phyloP scores from a whole-genome alignment of 768 basidiomycete species.

The Myochromella boudieri region DNA sequence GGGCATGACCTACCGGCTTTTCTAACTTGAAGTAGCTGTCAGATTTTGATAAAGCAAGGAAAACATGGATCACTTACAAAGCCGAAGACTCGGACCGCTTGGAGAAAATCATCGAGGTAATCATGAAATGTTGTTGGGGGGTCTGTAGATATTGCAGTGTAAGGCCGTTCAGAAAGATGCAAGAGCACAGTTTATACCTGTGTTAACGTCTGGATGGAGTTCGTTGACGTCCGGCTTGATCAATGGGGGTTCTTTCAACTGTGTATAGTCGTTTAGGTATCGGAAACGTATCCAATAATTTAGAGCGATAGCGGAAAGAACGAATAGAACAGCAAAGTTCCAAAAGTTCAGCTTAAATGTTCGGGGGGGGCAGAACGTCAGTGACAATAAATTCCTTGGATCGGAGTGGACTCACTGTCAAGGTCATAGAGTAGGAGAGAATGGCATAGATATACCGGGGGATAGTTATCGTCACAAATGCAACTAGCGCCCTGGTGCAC shows the following conservation, averaged over 20 bases:
- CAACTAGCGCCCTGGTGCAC: constrained; percentile 71
- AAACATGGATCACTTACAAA: constrained; percentile 52
- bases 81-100: constrained; percentile 95
- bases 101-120: constrained; percentile 95
- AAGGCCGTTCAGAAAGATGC: not conserved
- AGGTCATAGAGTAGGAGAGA: constrained; percentile 85
- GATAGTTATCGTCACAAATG: constrained; percentile 80
- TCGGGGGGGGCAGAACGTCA: not conserved
- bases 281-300: constrained; percentile 87
- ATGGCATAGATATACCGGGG: constrained; percentile 77
- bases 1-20: constrained; percentile 72
- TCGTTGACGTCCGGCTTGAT: constrained; percentile 83
- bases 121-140: constrained; percentile 84
- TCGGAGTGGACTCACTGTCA: constrained; percentile 56
- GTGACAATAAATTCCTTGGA: not conserved
- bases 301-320: constrained; percentile 60
- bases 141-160: constrained; percentile 35
- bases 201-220: constrained; percentile 90
- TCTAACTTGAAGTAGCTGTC: constrained; percentile 49
- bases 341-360: constrained; percentile 79
- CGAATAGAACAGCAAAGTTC: constrained; percentile 80
- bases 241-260: constrained; percentile 79
- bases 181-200: constrained; percentile 30
- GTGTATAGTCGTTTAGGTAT: constrained; percentile 73
- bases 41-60: not conserved